A percentile compares a stretch with the other conserved stretches of the same genome.
Conservation (phyloP, 2,329 filamentous ascomycete genomes). For the Ascosphaera apis region DNA sequence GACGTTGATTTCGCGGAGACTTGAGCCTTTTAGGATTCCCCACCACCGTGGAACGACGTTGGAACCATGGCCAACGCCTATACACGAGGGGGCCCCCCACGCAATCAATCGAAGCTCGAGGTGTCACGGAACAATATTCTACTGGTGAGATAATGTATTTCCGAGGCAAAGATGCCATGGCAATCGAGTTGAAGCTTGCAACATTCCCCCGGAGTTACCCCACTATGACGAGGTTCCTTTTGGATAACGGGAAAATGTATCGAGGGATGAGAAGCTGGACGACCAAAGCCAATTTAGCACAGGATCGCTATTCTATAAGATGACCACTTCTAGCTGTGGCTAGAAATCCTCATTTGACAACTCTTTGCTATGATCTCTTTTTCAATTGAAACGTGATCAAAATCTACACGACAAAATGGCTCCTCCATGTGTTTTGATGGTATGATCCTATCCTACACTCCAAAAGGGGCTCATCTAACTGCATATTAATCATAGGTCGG, state of each 20-base stretch:
- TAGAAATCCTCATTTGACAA: too few species aligned
- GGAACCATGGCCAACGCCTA: background rate
- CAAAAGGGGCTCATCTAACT: constrained; percentile 1
- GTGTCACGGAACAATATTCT: background rate
- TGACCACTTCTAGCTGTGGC: background rate
- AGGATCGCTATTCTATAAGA: too few species aligned
- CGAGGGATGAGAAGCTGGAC: too few species aligned
- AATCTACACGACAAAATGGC: constrained; percentile 21
- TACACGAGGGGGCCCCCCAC: background rate
- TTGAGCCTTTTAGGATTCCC: too few species aligned
- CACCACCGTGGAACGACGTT: background rate
- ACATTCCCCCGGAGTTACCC: background rate
- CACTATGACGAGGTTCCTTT: background rate
- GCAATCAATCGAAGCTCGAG: background rate
- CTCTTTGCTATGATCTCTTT: background rate
- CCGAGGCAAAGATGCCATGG: background rate
- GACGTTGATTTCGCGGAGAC: too few species aligned
- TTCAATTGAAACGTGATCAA: background rate
- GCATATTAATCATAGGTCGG: constrained; percentile 35
- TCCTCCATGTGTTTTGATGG: constrained; percentile 46
- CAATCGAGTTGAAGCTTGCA: background rate
- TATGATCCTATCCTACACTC: constrained; percentile 14
- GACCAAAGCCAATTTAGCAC: too few species aligned
- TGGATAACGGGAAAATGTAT: background rate
- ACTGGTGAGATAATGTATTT: background rate